phyloP scores from a whole-genome alignment of 208 protist species.

The Leptomonas pyrrhocoris region DNA sequence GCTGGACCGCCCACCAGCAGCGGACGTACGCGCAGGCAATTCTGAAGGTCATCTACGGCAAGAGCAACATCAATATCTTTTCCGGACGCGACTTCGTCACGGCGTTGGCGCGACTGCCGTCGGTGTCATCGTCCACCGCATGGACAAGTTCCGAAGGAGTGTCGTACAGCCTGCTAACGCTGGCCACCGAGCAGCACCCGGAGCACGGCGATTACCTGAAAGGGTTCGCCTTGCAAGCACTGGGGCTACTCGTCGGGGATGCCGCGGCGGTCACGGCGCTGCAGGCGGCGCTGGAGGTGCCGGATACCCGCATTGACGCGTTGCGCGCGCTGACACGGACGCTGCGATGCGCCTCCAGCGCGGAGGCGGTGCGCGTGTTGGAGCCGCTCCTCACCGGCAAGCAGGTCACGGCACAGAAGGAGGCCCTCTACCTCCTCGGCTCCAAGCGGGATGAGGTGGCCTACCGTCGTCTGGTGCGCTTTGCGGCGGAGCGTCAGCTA shows the following conservation, averaged over 20 bases:
- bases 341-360: slow-evolving; percentile 13
- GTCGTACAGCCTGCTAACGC: slow-evolving; percentile 10
- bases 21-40: slow-evolving; percentile 24
- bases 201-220: slow-evolving; percentile 17
- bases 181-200: slow-evolving; percentile 21
- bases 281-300: slow-evolving; percentile 9
- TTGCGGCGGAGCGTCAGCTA: slow-evolving; percentile 24
- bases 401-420: slow-evolving; percentile 29
- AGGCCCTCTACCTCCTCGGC: slow-evolving; percentile 25
- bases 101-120: slow-evolving; percentile 23
- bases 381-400: slow-evolving; percentile 16
- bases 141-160: slow-evolving; percentile 17
- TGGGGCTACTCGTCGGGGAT: slow-evolving; percentile 7
- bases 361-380: slow-evolving; percentile 21
- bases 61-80: background rate
- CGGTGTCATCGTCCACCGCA: slow-evolving; percentile 8
- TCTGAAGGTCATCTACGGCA: slow-evolving; percentile 8
- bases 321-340: slow-evolving; percentile 13
- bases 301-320: slow-evolving; percentile 8
- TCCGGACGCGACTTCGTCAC: background rate
- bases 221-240: slow-evolving; percentile 23
- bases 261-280: background rate
- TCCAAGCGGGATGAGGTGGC: slow-evolving; percentile 23
- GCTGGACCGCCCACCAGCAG: slow-evolving; percentile 36
- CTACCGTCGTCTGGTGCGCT: slow-evolving; percentile 15